phyloP scores from a whole-genome alignment of 371 early-diverging fungal genomes.

The Cokeromyces recurvatus region DNA sequence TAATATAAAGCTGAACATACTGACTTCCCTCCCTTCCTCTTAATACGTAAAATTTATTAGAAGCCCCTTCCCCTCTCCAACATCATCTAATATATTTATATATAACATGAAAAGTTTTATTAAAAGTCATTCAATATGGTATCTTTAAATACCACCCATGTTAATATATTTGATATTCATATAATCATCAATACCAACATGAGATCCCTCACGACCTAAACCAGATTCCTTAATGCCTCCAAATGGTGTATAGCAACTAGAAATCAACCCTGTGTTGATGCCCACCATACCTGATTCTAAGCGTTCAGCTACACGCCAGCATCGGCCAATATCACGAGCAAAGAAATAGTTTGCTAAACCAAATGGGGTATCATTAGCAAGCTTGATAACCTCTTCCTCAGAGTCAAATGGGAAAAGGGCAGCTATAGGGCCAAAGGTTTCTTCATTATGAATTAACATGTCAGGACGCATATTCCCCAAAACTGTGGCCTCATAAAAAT shows the following conservation, averaged over 20 bases:
- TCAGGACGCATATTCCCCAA: slow-evolving; percentile 54
- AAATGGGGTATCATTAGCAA: slow-evolving; percentile 70
- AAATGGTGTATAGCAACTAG: slow-evolving; percentile 67
- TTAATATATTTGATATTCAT: slow-evolving; percentile 57
- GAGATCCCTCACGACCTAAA: slow-evolving; percentile 76
- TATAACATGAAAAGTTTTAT: too few species aligned
- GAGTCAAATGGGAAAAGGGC: slow-evolving; percentile 62
- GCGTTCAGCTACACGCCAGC: slow-evolving; percentile 78
- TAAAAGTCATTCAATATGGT: too few species aligned
- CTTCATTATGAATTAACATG: slow-evolving; percentile 64
- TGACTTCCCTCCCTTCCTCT: too few species aligned
- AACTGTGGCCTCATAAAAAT: slow-evolving; percentile 74
- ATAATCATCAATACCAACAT: slow-evolving; percentile 67
- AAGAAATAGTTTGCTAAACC: slow-evolving; percentile 88
- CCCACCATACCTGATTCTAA: slow-evolving; percentile 91
- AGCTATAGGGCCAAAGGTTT: slow-evolving; percentile 81
- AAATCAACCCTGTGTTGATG: slow-evolving; percentile 72
- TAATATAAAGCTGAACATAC: too few species aligned
- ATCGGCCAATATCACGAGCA: slow-evolving; percentile 66
- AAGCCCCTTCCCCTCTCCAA: too few species aligned
- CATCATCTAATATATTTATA: too few species aligned
- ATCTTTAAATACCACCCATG: slow-evolving; percentile 22
- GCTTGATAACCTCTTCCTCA: slow-evolving; percentile 67
- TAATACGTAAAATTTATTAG: too few species aligned
- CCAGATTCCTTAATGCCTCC: slow-evolving; percentile 86